These are phyloP conservation scores for Globisporangium solare DNA, from an alignment of 352 stramenopile species.

Conservation along the genomic window DNA sequence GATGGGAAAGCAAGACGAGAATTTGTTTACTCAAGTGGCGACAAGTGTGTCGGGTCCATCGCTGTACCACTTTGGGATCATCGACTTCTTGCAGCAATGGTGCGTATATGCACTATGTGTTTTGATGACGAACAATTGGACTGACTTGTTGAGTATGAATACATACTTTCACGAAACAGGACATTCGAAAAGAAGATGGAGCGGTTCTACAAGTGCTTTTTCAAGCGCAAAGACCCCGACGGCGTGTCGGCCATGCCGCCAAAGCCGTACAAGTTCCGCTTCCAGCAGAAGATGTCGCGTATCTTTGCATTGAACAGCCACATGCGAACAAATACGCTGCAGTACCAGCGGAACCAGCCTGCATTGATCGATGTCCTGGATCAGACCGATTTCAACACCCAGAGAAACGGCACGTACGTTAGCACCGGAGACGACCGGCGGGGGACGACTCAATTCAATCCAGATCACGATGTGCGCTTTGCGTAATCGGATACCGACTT, in stretches of 20 bases:
- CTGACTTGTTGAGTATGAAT: neutral
- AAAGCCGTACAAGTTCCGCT: constrained; percentile 89
- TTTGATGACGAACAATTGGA: constrained; percentile 6
- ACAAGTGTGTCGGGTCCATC: constrained; percentile 84
- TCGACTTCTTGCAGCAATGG: constrained; percentile 91
- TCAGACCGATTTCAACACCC: constrained; percentile 60
- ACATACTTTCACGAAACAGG: constrained; percentile 23
- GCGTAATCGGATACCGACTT: constrained; percentile 17
- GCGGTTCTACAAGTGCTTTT: constrained; percentile 86
- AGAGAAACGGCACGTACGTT: constrained; percentile 47
- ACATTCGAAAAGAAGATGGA: constrained; percentile 90
- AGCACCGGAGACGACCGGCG: constrained; percentile 32
- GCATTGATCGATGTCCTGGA: constrained; percentile 79
- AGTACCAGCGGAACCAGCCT: constrained; percentile 71
- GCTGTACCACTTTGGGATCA: constrained; percentile 90
- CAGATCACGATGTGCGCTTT: constrained; percentile 39
- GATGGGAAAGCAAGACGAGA: constrained; percentile 39
- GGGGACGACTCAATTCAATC: constrained; percentile 30
- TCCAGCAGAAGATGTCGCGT: constrained; percentile 89
- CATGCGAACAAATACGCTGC: constrained; percentile 53
- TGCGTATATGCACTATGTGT: constrained; percentile 27
- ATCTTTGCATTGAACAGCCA: constrained; percentile 79
- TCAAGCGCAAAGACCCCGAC: constrained; percentile 86
- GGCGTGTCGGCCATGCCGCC: constrained; percentile 84
- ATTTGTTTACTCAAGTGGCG: constrained; percentile 72